These are phyloP conservation scores for Ploettnerulaceae sp. DNA, from an alignment of 2,329 filamentous ascomycete genomes.

Conservation along the genomic window DNA sequence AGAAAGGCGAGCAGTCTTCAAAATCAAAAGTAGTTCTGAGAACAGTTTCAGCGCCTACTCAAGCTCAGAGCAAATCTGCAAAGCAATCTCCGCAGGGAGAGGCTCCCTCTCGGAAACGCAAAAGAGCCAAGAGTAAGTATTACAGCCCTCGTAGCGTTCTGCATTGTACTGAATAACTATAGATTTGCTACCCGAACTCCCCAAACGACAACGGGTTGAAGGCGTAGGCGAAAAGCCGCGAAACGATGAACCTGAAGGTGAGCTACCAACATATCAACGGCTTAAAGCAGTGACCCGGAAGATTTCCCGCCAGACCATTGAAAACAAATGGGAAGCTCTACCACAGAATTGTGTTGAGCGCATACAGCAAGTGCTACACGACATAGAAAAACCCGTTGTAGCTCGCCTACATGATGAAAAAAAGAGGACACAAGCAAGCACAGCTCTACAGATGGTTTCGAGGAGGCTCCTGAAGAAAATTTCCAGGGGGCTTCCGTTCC, in stretches of 20 bases:
- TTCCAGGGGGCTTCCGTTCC: conserved; percentile 59
- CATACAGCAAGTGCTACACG: conserved; percentile 51
- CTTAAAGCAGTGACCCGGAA: conserved; percentile 46
- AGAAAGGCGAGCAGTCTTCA: conserved; percentile 5
- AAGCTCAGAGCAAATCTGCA: conserved; percentile 3
- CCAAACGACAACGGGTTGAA: conserved; percentile 12
- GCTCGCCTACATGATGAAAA: conserved; percentile 46
- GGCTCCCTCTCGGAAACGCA: conserved; percentile 12
- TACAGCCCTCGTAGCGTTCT: not conserved
- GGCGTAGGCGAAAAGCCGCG: conserved; percentile 6
- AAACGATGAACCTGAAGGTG: conserved; percentile 9
- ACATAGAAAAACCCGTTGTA: conserved; percentile 58
- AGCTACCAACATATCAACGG: conserved; percentile 40
- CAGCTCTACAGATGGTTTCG: conserved; percentile 49
- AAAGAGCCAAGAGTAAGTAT: conserved; percentile 13
- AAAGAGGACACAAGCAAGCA: conserved; percentile 43
- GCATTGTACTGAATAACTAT: not conserved
- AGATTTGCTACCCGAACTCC: conserved; percentile 2
- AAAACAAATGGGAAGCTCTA: conserved; percentile 62
- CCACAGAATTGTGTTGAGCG: conserved; percentile 49
- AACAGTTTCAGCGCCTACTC: not conserved
- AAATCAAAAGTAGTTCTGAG: not conserved
- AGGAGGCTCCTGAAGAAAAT: conserved; percentile 55
- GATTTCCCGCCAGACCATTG: conserved; percentile 60
- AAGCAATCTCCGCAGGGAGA: conserved; percentile 9